Evolutionary conservation across 1,284 basidiomycete genomes (phyloP), one percentile per base, ranked within the genome.

Genomic region (Agroathelia rolfsii): DNA sequence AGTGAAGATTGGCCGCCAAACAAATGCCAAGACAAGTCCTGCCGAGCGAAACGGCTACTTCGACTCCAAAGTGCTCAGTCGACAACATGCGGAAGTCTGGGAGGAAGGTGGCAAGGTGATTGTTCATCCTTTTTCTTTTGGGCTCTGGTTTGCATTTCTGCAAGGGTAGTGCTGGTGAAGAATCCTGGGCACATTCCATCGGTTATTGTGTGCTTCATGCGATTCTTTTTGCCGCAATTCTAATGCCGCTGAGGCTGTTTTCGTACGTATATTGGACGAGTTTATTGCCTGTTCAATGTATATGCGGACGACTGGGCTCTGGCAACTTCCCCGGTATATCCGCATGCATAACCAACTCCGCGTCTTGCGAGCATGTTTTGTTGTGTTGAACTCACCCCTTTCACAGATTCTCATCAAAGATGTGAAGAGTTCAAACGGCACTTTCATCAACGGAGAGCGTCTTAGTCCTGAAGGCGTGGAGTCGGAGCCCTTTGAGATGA

Each of bases 51-150:
- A 98, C 52, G 94, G 92, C 11, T 98, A 85, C 62, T 97, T 98
- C 53, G 94, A 98, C 64, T 87, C 82, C 33, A 97, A 99, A 56
- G 94, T 97, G 1, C 71, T 99, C 41, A 90, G 85, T 47, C 67
- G 94, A 41, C 87, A 89, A 62, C 95, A 98, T 55, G 95, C 94
- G 14, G 93, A 99, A 62, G 87, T 99, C 7, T 99, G 94, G 94
- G 85, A 88, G 59, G 89, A 95, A 43, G 69, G 62, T 35, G 75
- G 76, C 36, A 93, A 92, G 72, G 89, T 88, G 29, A 28, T 65
- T 52, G 6, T 32, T 28, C 33, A 29, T 22, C 8, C 12, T 3
- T 12, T 21, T 4, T 6, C 34, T 26, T 24, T n/a, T 17, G 23
- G n/a, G n/a, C n/a, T n/a, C n/a, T n/a, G n/a, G n/a, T n/a, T n/a